Conservation (phyloP, 805 yeast species). For the Lachancea nothofagi region DNA sequence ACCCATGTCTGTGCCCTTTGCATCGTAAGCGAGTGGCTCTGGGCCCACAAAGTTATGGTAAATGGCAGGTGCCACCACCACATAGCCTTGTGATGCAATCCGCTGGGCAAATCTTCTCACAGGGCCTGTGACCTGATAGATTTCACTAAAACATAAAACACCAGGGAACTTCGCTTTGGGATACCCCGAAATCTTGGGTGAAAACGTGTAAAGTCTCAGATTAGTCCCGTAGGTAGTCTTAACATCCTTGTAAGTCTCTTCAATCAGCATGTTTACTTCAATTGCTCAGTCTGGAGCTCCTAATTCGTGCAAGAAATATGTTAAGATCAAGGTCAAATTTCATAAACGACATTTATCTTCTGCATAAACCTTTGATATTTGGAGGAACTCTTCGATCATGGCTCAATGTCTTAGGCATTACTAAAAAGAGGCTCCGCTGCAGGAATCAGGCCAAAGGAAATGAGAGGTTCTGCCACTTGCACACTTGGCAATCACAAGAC, state of each 20-base stretch:
- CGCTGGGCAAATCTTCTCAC: slow-evolving; percentile 71
- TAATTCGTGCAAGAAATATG: too few relatives aligned
- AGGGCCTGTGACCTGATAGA: slow-evolving; percentile 80
- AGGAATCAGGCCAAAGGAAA: slow-evolving; percentile 10
- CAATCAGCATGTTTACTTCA: slow-evolving; percentile 54
- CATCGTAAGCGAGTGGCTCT: slow-evolving; percentile 64
- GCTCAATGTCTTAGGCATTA: slow-evolving; percentile 26
- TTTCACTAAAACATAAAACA: slow-evolving; percentile 72
- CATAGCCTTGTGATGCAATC: slow-evolving; percentile 74
- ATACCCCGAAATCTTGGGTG: slow-evolving; percentile 64
- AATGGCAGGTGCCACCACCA: slow-evolving; percentile 73
- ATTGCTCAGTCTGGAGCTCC: too few relatives aligned
- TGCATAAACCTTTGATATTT: too few relatives aligned
- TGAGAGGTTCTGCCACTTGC: slow-evolving; percentile 20
- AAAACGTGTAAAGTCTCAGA: slow-evolving; percentile 59
- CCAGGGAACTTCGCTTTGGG: slow-evolving; percentile 81
- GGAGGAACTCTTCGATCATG: too few relatives aligned
- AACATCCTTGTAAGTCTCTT: slow-evolving; percentile 60
- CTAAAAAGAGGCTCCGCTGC: slow-evolving; percentile 21
- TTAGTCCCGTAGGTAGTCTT: slow-evolving; percentile 60
- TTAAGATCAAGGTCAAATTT: neutral
- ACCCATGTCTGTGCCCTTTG: slow-evolving; percentile 69
- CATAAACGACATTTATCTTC: too few relatives aligned
- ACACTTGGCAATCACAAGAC: slow-evolving; percentile 14
- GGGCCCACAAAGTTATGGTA: slow-evolving; percentile 68